phyloP scores from a whole-genome alignment of 345 rosid genomes.

The Aquilaria yunnanensis region DNA sequence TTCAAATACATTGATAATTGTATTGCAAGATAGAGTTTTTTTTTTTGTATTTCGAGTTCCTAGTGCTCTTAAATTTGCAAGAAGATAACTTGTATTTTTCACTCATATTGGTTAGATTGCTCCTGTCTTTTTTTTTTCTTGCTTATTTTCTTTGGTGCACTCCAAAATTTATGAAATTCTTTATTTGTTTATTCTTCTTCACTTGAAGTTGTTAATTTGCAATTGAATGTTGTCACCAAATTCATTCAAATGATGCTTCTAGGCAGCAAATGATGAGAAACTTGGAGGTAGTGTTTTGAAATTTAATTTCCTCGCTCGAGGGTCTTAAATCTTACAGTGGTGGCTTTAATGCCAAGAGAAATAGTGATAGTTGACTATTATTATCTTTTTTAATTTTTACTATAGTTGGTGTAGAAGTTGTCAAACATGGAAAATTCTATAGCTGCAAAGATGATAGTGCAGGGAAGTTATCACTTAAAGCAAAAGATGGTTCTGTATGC shows the following conservation, averaged over 20 bases:
- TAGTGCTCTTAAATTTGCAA: too few species aligned
- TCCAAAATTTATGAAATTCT: neutral
- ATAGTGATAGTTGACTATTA: too few species aligned
- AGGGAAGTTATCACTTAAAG: too few species aligned
- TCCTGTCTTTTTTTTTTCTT: conserved; percentile 9
- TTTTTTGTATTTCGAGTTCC: too few species aligned
- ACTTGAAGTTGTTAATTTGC: conserved; percentile 3
- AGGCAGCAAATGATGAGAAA: conserved; percentile 95
- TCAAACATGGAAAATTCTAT: too few species aligned
- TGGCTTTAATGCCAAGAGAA: neutral
- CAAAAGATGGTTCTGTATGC: too few species aligned
- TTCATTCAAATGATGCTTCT: conserved; percentile 94
- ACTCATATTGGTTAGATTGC: conserved; percentile 5
- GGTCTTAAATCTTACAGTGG: conserved; percentile 1
- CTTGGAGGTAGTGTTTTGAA: conserved; percentile 64
- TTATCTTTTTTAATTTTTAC: too few species aligned
- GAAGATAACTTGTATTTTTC: conserved; percentile 12
- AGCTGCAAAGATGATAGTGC: too few species aligned
- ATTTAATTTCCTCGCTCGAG: neutral
- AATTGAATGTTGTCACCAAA: conserved; percentile 39
- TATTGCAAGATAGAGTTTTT: too few species aligned
- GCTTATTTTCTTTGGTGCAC: neutral
- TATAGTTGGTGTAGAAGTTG: too few species aligned
- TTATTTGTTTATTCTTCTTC: too few species aligned
- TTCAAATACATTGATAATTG: too few species aligned